Evolutionary conservation across 148 eudicot species (phyloP).

Genomic region (Nyssa sinensis): DNA sequence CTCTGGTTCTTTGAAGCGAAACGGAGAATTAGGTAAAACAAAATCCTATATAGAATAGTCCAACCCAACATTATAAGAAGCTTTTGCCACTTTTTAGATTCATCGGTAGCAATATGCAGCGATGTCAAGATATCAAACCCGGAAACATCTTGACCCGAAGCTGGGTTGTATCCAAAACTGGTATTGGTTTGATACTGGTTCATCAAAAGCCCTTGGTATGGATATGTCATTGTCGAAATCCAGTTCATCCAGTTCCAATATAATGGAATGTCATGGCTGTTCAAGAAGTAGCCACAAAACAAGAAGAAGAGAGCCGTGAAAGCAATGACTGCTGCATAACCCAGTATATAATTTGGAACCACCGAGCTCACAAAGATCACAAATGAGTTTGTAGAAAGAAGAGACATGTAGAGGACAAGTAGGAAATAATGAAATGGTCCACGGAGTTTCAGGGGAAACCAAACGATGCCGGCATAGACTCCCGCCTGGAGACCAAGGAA

Average conservation of each 20-base stretch:
- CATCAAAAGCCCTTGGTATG: slow-evolving; percentile 43
- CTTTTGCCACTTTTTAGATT: slow-evolving; percentile 36
- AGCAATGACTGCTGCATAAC: slow-evolving; percentile 54
- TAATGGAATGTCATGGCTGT: slow-evolving; percentile 32
- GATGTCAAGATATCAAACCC: slow-evolving; percentile 29
- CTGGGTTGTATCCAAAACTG: slow-evolving; percentile 18
- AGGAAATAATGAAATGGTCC: slow-evolving; percentile 42
- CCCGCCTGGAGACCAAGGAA: slow-evolving; percentile 42
- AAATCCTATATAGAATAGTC: slow-evolving; percentile 42
- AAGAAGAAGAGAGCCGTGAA: slow-evolving; percentile 54
- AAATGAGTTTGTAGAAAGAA: slow-evolving; percentile 53
- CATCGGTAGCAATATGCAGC: slow-evolving; percentile 18
- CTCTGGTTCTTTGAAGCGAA: slow-evolving; percentile 53
- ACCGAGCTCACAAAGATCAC: slow-evolving; percentile 49
- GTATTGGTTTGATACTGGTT: slow-evolving; percentile 29
- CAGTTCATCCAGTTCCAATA: slow-evolving; percentile 49
- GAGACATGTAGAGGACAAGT: slow-evolving; percentile 41
- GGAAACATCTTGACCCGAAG: slow-evolving; percentile 7
- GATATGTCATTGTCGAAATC: slow-evolving; percentile 50
- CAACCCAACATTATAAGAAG: slow-evolving; percentile 43
- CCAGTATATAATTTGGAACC: slow-evolving; percentile 51
- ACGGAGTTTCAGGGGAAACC: slow-evolving; percentile 38
- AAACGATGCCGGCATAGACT: slow-evolving; percentile 39
- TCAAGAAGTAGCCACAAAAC: slow-evolving; percentile 47
- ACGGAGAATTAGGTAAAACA: slow-evolving; percentile 44